Evolutionary conservation across 2,329 filamentous ascomycete species (phyloP).

Genomic region (Periconia digitata): DNA sequence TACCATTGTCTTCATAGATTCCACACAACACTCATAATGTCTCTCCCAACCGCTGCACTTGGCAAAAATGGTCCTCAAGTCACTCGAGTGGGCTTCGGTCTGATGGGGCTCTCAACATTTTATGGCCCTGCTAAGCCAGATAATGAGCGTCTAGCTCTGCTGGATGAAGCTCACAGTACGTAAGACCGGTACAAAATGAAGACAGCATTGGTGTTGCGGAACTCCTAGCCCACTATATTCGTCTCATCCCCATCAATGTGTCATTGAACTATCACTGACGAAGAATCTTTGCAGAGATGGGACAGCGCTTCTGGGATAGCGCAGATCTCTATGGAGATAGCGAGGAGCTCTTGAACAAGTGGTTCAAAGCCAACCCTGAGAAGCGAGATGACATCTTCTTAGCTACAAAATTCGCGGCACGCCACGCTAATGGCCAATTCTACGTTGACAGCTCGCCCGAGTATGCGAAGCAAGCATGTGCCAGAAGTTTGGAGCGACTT

Average conservation of each 20-base stretch:
- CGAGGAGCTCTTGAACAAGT: conserved; percentile 38
- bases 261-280: too few species aligned
- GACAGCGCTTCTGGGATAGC: conserved; percentile 40
- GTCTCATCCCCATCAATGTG: too few species aligned
- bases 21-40: conserved; percentile 21
- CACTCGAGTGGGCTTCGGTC: conserved; percentile 53
- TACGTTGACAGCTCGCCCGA: conserved; percentile 42
- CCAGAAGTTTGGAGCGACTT: conserved; percentile 44
- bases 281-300: conserved; percentile 34
- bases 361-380: conserved; percentile 41
- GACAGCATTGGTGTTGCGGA: too few species aligned
- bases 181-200: too few species aligned
- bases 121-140: conserved; percentile 52
- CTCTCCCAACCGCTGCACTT: conserved; percentile 48
- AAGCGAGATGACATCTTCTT: conserved; percentile 52
- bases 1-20: too few species aligned
- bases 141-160: conserved; percentile 51
- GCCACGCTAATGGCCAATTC: conserved; percentile 53
- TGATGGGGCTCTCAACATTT: conserved; percentile 53
- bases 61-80: conserved; percentile 54
- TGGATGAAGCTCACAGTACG: conserved; percentile 49
- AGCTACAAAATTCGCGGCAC: conserved; percentile 43
- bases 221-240: too few species aligned
- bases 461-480: conserved; percentile 43
- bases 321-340: conserved; percentile 37